Percentiles rank a stretch among this genome's conserved stretches.
These are phyloP conservation scores for Entonaema liquescens DNA, from an alignment of 495 filamentous ascomycete genomes.

Conservation along the genomic window DNA sequence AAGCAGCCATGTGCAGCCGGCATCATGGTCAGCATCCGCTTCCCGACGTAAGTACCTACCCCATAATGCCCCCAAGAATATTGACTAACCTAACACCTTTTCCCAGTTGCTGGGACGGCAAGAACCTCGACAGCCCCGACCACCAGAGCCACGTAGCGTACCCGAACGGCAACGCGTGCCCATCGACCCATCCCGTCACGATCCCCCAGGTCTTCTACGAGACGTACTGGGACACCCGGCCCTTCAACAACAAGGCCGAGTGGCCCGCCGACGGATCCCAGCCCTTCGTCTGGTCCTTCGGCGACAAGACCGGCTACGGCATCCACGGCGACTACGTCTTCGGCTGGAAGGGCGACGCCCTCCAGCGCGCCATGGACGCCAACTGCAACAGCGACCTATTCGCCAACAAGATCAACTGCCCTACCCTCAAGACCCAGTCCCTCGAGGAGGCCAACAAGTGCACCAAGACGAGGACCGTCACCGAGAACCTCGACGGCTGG, in stretches of 20 bases:
- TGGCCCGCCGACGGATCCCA: conserved; percentile 52
- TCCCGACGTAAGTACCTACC: conserved; percentile 14
- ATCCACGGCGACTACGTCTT: conserved; percentile 57
- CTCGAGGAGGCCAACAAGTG: conserved; percentile 50
- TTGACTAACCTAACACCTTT: background rate
- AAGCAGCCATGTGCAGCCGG: conserved; percentile 47
- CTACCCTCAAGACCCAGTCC: conserved; percentile 50
- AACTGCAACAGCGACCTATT: conserved; percentile 51
- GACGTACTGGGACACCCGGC: conserved; percentile 58
- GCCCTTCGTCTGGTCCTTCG: conserved; percentile 55
- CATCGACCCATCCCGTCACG: conserved; percentile 61
- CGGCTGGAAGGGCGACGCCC: conserved; percentile 55
- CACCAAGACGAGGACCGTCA: conserved; percentile 46
- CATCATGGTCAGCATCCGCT: conserved; percentile 54
- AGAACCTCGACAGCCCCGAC: conserved; percentile 52
- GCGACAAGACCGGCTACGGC: conserved; percentile 53
- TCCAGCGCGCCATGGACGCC: conserved; percentile 53
- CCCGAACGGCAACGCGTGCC: conserved; percentile 60
- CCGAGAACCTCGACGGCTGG: conserved; percentile 47
- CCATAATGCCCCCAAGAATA: background rate
- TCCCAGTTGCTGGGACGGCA: conserved; percentile 50
- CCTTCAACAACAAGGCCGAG: conserved; percentile 50
- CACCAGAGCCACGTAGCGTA: conserved; percentile 57
- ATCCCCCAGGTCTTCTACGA: conserved; percentile 73
- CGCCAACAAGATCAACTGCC: conserved; percentile 50